Conservation (phyloP, 371 early-diverging fungal genomes). For the Capillidium rhysosporum region DNA sequence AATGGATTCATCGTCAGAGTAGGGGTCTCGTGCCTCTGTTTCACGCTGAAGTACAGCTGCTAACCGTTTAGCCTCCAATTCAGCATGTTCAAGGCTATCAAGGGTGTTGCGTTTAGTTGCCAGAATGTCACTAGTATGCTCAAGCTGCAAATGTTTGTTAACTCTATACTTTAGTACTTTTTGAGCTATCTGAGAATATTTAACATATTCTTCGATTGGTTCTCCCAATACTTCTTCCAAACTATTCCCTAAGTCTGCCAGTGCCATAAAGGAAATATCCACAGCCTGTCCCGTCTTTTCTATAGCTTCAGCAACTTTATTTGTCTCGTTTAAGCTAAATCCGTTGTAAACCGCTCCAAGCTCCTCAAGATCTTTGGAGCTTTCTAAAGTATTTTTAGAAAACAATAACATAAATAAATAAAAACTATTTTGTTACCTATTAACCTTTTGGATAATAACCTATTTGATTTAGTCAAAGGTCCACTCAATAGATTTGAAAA, state of each 20-base stretch:
- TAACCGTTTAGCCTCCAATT: conserved; percentile 65
- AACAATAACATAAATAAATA: not conserved
- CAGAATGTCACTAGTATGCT: conserved; percentile 45
- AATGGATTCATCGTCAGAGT: conserved; percentile 7
- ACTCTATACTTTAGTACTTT: conserved; percentile 63
- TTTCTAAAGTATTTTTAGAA: conserved; percentile 10
- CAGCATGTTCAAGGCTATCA: conserved; percentile 46
- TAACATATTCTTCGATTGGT: conserved; percentile 70
- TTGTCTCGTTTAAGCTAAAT: conserved; percentile 68
- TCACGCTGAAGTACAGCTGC: conserved; percentile 46
- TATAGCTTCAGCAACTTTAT: conserved; percentile 53
- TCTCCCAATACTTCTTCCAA: conserved; percentile 66
- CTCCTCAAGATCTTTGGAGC: conserved; percentile 61
- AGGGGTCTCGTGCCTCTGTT: conserved; percentile 7
- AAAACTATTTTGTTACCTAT: not conserved
- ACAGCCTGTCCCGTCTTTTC: conserved; percentile 81
- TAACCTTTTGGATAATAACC: not conserved
- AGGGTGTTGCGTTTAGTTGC: conserved; percentile 41
- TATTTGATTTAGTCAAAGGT: not conserved
- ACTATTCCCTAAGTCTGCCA: conserved; percentile 33
- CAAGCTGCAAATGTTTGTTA: conserved; percentile 69
- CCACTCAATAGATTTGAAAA: conserved; percentile 29
- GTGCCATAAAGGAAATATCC: conserved; percentile 59
- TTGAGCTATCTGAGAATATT: conserved; percentile 68
- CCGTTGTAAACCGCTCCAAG: conserved; percentile 86